Base-by-base conservation (phyloP, 2,329 filamentous ascomycete genomes). In the Fusarium falciforme region DNA sequence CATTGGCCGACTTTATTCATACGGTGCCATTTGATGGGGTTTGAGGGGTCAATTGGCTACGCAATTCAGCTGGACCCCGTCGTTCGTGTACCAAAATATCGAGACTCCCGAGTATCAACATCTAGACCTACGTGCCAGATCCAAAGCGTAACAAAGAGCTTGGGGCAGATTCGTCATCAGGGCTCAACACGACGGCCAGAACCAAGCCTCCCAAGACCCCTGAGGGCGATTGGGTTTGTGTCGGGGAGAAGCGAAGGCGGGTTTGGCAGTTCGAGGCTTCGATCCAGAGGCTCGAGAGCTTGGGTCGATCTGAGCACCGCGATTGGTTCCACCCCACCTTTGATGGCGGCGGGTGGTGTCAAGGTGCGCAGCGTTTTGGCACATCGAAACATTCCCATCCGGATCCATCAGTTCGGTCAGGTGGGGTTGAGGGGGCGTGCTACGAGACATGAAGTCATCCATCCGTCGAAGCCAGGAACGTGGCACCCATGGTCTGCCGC, bases 161-260 rank as follows among this genome's bases (percentile, higher is more conserved):
- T 27, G 27, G 35, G 38, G 64, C 66, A 69, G 65, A 49, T 35
- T 57, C 47, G 11, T 35, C 5, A 62, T n/a, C 14, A 44, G 36
- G 42, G 16, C 59, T 62, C 61, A 61, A 49, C 31, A 33, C 11
- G 61, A 35, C n/a, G 38, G 36, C 47, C 57, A 44, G 55, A 54
- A 52, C 31, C 61, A 74, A 66, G 47, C 47, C 65, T 69, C 61
- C 49, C 35, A 25, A 66, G 49, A 74, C 71, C 71, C 72, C 61
- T 67, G 59, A 29, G 38, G 76, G 76, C 74, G 64, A 67, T 61
- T 69, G 57, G 65, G 64, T 77, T 76, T 75, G 25, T 40, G 33
- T 73, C 68, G 57, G 65, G 57, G 60, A 67, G 47, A 42, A 55
- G 44, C 67, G 55, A 66, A 57, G 31, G 36, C 29, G 55, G 36